phyloP scores from a whole-genome alignment of 192 early-diverging fungal genomes.

The Umbelopsis vinacea region DNA sequence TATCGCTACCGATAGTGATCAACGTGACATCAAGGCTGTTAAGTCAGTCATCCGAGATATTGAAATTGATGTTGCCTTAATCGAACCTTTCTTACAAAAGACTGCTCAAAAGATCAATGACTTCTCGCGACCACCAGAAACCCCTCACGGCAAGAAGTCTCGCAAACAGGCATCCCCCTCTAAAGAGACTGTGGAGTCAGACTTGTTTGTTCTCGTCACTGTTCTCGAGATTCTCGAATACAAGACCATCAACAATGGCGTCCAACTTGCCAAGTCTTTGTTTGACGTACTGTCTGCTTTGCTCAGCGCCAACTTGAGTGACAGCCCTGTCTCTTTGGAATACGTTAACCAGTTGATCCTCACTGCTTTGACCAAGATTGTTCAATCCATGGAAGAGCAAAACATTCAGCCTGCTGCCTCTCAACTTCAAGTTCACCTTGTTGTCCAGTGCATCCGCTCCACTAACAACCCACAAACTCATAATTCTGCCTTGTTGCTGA shows the following conservation, averaged over 20 bases:
- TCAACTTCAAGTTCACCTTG: constrained; percentile 78
- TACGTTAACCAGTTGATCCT: constrained; percentile 90
- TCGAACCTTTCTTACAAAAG: constrained; percentile 20
- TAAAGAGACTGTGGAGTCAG: constrained; percentile 37
- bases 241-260: constrained; percentile 54
- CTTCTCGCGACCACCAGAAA: background rate
- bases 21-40: constrained; percentile 50
- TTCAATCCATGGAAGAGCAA: constrained; percentile 46
- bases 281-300: constrained; percentile 74
- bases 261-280: constrained; percentile 65
- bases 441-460: constrained; percentile 87
- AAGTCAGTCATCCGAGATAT: constrained; percentile 52
- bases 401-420: constrained; percentile 59
- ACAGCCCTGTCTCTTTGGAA: constrained; percentile 67
- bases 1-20: constrained; percentile 55
- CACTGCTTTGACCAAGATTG: constrained; percentile 60
- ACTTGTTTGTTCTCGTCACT: constrained; percentile 61
- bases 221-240: constrained; percentile 80
- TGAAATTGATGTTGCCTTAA: constrained; percentile 34
- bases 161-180: constrained; percentile 13
- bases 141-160: constrained; percentile 10
- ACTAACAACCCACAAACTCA: constrained; percentile 95
- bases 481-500: constrained; percentile 83
- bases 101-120: constrained; percentile 13
- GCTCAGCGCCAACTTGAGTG: constrained; percentile 52